A percentile compares a stretch with the other conserved stretches of the same genome.
These are phyloP conservation scores for Colletotrichum camelliae DNA, from an alignment of 2,329 filamentous ascomycete genomes.

Conservation along the genomic window DNA sequence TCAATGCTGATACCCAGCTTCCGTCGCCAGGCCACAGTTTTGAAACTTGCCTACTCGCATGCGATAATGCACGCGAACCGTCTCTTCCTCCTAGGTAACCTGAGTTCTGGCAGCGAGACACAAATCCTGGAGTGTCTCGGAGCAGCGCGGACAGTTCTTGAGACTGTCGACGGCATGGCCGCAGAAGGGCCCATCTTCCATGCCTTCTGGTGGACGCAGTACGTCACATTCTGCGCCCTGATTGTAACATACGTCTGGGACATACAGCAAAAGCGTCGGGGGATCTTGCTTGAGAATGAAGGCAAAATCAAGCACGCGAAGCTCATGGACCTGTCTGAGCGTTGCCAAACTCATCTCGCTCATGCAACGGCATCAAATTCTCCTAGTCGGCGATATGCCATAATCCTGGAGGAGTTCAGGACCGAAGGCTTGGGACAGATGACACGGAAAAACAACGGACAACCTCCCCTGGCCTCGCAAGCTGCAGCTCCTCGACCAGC, in stretches of 20 bases:
- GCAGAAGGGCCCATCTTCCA: constrained; percentile 35
- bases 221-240: constrained; percentile 59
- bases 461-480: not conserved
- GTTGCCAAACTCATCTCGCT: constrained; percentile 44
- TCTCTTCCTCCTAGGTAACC: constrained; percentile 51
- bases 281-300: not conserved
- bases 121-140: constrained; percentile 48
- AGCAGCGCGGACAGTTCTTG: constrained; percentile 50
- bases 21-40: constrained; percentile 53
- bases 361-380: constrained; percentile 28
- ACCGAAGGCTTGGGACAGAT: constrained; percentile 22
- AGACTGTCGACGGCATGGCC: constrained; percentile 47
- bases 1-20: constrained; percentile 51
- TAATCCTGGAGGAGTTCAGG: constrained; percentile 26
- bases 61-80: constrained; percentile 62
- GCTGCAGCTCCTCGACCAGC: not conserved
- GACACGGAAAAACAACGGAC: not conserved
- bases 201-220: constrained; percentile 59
- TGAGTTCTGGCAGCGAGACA: constrained; percentile 17
- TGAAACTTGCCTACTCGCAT: constrained; percentile 60
- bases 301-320: constrained; percentile 19
- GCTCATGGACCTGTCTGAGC: constrained; percentile 42
- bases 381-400: constrained; percentile 25
- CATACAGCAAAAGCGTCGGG: constrained; percentile 29
- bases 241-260: constrained; percentile 59